These are phyloP conservation scores for Hygrocybe punicea DNA, from an alignment of 768 basidiomycete genomes.

Conservation along the genomic window DNA sequence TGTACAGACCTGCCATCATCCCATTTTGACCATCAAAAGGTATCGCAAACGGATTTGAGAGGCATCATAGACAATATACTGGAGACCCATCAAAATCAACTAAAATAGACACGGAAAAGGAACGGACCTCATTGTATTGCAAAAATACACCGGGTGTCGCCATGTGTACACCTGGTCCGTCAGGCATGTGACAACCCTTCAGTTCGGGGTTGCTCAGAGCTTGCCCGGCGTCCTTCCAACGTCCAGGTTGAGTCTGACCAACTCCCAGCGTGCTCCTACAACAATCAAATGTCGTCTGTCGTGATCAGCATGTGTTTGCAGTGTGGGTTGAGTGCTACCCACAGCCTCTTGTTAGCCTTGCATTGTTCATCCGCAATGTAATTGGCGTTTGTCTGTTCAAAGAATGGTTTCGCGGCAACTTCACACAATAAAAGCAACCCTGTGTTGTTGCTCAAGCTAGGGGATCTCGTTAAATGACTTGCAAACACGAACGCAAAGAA, in stretches of 20 bases:
- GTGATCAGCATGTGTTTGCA: background rate
- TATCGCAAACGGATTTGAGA: slow-evolving; percentile 58
- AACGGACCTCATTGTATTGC: slow-evolving; percentile 56
- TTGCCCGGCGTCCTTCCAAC: slow-evolving; percentile 59
- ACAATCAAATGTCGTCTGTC: no score
- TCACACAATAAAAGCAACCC: slow-evolving; percentile 62
- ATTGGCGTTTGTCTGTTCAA: slow-evolving; percentile 44
- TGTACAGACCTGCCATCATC: background rate
- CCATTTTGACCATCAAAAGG: slow-evolving; percentile 54
- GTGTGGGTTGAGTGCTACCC: background rate
- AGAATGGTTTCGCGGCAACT: slow-evolving; percentile 54
- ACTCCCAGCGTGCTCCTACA: slow-evolving; percentile 53
- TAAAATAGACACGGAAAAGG: background rate
- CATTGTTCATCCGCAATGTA: slow-evolving; percentile 51
- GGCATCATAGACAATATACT: slow-evolving; percentile 63
- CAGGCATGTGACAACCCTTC: slow-evolving; percentile 58
- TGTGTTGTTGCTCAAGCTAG: slow-evolving; percentile 47
- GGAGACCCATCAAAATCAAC: background rate
- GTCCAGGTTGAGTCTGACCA: slow-evolving; percentile 48
- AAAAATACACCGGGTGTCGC: slow-evolving; percentile 29
- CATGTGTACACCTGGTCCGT: slow-evolving; percentile 42
- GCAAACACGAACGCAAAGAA: slow-evolving; percentile 2
- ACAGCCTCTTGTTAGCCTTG: slow-evolving; percentile 41
- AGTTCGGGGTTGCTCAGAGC: slow-evolving; percentile 48
- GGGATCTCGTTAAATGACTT: background rate